Conservation (phyloP, 768 basidiomycete genomes). For the Lepiota subincarnata region DNA sequence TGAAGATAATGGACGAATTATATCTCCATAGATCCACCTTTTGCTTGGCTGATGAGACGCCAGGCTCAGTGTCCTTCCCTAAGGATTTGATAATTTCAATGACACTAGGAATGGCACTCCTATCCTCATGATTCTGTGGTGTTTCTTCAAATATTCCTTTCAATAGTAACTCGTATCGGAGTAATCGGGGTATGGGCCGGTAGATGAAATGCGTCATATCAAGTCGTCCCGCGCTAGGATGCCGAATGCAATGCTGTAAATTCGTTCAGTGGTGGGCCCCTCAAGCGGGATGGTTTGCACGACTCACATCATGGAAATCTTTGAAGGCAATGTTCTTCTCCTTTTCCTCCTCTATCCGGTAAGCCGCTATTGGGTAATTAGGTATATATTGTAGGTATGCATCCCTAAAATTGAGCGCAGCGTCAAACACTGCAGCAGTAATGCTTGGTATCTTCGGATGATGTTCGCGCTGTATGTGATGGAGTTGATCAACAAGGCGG, state of each 20-base stretch:
- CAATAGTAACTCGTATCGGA: constrained; percentile 83
- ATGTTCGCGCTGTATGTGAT: constrained; percentile 85
- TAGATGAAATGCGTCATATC: constrained; percentile 93
- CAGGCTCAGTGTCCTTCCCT: constrained; percentile 84
- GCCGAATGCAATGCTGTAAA: constrained; percentile 43
- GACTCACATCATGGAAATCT: constrained; percentile 70
- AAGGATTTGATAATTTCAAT: constrained; percentile 84
- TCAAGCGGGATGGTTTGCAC: background rate
- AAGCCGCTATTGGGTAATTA: constrained; percentile 89
- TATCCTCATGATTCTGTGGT: constrained; percentile 71
- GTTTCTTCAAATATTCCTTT: constrained; percentile 79
- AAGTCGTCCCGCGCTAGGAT: constrained; percentile 74
- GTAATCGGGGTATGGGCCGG: constrained; percentile 82
- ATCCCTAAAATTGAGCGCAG: constrained; percentile 88
- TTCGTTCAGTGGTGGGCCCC: no score
- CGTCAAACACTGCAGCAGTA: constrained; percentile 81
- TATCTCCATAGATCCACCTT: constrained; percentile 90
- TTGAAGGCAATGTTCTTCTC: constrained; percentile 76
- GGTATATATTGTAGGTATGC: constrained; percentile 92
- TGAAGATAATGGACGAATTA: constrained; percentile 73
- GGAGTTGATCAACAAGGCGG: constrained; percentile 72
- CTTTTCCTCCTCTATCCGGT: constrained; percentile 84
- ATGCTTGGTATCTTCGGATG: constrained; percentile 77
- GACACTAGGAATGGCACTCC: constrained; percentile 78
- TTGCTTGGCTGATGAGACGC: constrained; percentile 78